A percentile compares a stretch with the other conserved stretches of the same genome.
Evolutionary conservation across 2,329 filamentous ascomycete species (phyloP).

Genomic region (Apiospora malaysiana): DNA sequence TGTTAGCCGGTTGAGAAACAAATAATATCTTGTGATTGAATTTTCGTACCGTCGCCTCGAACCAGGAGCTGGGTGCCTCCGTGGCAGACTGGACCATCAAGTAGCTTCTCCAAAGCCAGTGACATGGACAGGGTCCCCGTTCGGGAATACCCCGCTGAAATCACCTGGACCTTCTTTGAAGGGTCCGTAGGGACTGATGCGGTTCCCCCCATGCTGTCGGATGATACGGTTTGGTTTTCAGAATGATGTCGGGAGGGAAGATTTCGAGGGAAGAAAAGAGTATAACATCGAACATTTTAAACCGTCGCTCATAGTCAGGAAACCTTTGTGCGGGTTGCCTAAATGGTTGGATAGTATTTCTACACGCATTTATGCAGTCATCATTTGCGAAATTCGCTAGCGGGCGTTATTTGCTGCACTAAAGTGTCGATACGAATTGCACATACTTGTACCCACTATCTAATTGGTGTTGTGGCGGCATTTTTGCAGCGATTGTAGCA

Average conservation of each 20-base stretch:
- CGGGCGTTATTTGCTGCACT: too few species aligned
- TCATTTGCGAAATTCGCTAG: too few species aligned
- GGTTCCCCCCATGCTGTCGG: neutral
- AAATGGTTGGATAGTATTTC: too few species aligned
- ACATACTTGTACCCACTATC: neutral
- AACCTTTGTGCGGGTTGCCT: too few species aligned
- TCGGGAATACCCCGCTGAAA: constrained; percentile 49
- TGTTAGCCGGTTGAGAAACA: neutral
- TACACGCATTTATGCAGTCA: too few species aligned
- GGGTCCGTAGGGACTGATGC: neutral
- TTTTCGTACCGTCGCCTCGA: constrained; percentile 40
- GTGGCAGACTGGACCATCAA: constrained; percentile 55
- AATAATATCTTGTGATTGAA: constrained; percentile 25
- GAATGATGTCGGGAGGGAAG: too few species aligned
- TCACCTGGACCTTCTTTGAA: constrained; percentile 41
- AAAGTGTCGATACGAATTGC: too few species aligned
- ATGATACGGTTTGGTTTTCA: neutral
- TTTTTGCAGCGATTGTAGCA: neutral
- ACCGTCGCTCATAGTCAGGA: too few species aligned
- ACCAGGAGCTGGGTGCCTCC: constrained; percentile 47
- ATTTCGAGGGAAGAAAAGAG: too few species aligned
- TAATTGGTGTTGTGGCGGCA: neutral
- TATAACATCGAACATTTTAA: too few species aligned
- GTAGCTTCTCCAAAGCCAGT: constrained; percentile 51
- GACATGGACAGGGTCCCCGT: constrained; percentile 57